phyloP scores from a whole-genome alignment of 495 filamentous ascomycete species.

The Parmelia sp. region DNA sequence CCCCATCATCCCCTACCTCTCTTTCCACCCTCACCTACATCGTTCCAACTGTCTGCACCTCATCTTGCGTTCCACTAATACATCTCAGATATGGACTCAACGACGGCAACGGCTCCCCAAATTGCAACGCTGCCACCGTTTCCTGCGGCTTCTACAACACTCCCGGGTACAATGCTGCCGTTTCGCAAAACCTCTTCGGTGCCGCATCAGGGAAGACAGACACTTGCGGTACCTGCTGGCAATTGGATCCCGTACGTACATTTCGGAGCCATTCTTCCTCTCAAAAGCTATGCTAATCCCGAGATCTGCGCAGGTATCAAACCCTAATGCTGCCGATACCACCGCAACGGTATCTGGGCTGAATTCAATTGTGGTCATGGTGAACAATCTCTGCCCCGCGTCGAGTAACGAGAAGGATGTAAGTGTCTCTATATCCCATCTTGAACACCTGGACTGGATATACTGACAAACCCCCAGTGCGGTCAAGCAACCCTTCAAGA shows the following conservation, averaged over 20 bases:
- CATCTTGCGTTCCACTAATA: background rate
- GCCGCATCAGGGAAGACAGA: slow-evolving; percentile 19
- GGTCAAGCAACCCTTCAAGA: slow-evolving; percentile 25
- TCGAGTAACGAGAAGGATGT: slow-evolving; percentile 24
- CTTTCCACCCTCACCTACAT: background rate
- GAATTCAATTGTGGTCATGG: slow-evolving; percentile 25
- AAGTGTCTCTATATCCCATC: background rate
- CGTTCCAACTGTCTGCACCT: background rate
- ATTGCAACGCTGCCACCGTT: slow-evolving; percentile 25
- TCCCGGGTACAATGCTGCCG: slow-evolving; percentile 29
- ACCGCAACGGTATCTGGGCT: background rate
- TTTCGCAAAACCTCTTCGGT: slow-evolving; percentile 36
- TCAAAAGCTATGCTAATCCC: background rate
- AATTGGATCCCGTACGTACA: background rate
- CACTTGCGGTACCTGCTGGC: slow-evolving; percentile 34
- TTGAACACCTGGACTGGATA: too few relatives aligned
- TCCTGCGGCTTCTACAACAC: slow-evolving; percentile 26
- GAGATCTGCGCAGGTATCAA: background rate
- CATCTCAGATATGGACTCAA: slow-evolving; percentile 22
- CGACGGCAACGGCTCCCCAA: slow-evolving; percentile 22
- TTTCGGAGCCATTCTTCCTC: background rate
- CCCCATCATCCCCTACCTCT: background rate
- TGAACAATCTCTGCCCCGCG: slow-evolving; percentile 36
- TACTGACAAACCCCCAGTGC: slow-evolving; percentile 22
- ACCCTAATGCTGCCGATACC: background rate